Percentiles rank a stretch among this genome's conserved stretches.
Evolutionary conservation across 257 asterid genomes (phyloP).

Genomic region (Apocynum venetum): DNA sequence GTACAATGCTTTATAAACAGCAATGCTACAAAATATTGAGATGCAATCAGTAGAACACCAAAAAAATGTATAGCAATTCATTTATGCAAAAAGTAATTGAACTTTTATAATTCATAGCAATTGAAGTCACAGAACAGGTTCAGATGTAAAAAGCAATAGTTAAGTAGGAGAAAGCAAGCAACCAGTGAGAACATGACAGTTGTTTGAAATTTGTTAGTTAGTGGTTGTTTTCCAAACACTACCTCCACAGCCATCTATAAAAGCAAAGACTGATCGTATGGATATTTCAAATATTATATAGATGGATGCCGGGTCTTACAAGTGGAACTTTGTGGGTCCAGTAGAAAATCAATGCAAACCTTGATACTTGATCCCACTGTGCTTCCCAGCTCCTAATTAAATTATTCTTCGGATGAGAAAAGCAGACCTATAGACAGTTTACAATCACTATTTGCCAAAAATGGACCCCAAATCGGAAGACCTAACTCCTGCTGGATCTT

Average conservation of each 20-base stretch:
- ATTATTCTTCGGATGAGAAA: not conserved
- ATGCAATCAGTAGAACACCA: conserved; percentile 17
- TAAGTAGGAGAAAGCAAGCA: not conserved
- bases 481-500: no score
- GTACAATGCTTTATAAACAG: conserved; percentile 93
- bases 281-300: not conserved
- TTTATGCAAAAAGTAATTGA: not conserved
- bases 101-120: not conserved
- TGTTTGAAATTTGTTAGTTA: not conserved
- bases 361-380: not conserved
- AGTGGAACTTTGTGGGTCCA: not conserved
- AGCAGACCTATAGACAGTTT: not conserved
- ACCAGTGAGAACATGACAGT: not conserved
- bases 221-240: not conserved
- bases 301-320: not conserved
- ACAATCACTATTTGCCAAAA: not conserved
- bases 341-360: not conserved
- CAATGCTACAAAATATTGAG: conserved; percentile 47
- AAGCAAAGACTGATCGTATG: not conserved
- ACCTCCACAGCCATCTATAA: not conserved
- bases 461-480: not conserved
- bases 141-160: not conserved
- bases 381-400: not conserved
- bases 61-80: not conserved
- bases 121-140: not conserved